These are phyloP conservation scores for Podospora sp. DNA, from an alignment of 495 filamentous ascomycete species.

Conservation along the genomic window DNA sequence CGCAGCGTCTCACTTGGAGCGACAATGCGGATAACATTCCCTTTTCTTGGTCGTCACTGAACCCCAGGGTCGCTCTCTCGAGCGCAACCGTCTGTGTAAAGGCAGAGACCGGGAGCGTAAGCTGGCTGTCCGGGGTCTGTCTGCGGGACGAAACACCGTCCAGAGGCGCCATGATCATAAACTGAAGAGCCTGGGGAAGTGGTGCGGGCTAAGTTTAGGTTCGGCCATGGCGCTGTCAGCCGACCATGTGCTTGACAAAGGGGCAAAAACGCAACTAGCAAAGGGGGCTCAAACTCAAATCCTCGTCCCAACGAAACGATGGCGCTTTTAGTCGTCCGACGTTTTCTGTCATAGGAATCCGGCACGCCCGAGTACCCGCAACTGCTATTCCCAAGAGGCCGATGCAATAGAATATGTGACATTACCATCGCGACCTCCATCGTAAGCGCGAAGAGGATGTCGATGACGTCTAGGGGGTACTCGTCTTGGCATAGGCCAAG, in stretches of 20 bases:
- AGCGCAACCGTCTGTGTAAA: no score
- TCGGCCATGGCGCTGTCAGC: not conserved
- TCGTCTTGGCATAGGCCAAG: constrained; percentile 19
- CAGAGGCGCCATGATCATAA: not conserved
- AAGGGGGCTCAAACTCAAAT: not conserved
- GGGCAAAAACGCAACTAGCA: no score
- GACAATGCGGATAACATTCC: no score
- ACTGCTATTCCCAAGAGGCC: not conserved
- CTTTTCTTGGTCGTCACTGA: no score
- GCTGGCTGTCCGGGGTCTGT: no score
- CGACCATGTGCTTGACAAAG: not conserved
- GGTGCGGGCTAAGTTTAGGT: no score
- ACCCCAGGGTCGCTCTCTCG: no score
- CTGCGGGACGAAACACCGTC: no score
- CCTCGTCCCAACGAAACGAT: not conserved
- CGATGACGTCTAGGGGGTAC: not conserved
- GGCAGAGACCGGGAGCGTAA: no score
- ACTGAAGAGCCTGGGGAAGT: not conserved
- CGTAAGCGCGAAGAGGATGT: not conserved
- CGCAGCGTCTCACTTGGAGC: no score
- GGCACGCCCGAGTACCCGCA: not conserved
- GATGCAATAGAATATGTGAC: not conserved
- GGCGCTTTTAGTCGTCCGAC: not conserved
- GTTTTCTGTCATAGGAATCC: not conserved
- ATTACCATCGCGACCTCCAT: not conserved